Conservation (phyloP, 495 filamentous ascomycete genomes). For the Thermochaetoides thermophila region DNA sequence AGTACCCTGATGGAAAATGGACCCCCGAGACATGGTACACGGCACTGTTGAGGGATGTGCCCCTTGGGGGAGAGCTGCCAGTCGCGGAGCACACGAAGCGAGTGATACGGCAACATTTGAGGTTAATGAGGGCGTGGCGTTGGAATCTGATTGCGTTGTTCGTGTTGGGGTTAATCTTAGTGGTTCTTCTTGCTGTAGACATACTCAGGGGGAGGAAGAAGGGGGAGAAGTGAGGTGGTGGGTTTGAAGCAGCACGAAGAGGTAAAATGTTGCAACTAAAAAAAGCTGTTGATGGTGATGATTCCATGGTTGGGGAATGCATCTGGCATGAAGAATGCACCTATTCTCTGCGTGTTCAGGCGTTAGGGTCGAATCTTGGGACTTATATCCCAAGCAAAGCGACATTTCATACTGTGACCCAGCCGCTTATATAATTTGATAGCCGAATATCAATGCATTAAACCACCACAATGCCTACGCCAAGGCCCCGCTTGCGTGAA, state of each 20-base stretch:
- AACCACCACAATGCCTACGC: too few relatives aligned
- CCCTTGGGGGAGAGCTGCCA: slow-evolving; percentile 22
- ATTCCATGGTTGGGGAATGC: not conserved
- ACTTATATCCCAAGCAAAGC: too few relatives aligned
- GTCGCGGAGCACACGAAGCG: too few relatives aligned
- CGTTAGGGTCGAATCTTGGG: too few relatives aligned
- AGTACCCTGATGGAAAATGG: slow-evolving; percentile 34
- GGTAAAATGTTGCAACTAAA: not conserved
- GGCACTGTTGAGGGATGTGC: slow-evolving; percentile 21
- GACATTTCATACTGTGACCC: too few relatives aligned
- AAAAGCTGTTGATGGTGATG: too few relatives aligned
- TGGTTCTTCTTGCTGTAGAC: slow-evolving; percentile 31
- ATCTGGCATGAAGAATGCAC: too few relatives aligned
- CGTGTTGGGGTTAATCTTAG: slow-evolving; percentile 28
- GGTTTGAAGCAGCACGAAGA: not conserved
- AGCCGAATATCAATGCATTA: too few relatives aligned
- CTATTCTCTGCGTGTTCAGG: too few relatives aligned
- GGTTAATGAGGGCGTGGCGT: slow-evolving; percentile 35
- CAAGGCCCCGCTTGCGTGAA: too few relatives aligned
- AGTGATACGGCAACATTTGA: too few relatives aligned
- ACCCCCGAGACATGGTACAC: slow-evolving; percentile 43
- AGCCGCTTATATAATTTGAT: too few relatives aligned
- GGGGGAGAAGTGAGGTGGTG: not conserved
- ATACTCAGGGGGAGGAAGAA: slow-evolving; percentile 6
- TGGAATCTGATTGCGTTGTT: slow-evolving; percentile 42